Conservation (phyloP, 2,329 filamentous ascomycete genomes). For the Colletotrichum sp. region DNA sequence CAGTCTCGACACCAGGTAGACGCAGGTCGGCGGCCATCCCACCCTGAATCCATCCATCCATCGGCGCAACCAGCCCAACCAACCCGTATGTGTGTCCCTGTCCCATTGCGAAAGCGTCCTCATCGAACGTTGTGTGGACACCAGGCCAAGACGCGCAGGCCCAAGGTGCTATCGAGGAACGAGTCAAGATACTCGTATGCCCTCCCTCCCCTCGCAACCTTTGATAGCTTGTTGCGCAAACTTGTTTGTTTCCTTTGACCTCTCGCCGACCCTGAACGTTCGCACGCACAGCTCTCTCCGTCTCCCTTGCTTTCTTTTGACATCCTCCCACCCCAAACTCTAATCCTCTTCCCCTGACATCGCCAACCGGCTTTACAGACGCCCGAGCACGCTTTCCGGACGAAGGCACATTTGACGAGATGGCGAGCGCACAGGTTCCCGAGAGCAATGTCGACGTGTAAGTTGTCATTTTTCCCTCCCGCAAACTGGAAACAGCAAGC, state of each 20-base stretch:
- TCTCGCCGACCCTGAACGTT: neutral
- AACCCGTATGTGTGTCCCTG: neutral
- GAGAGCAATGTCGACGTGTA: slow-evolving; percentile 33
- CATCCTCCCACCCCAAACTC: neutral
- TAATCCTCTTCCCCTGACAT: neutral
- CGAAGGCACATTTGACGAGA: neutral
- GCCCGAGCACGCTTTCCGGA: neutral
- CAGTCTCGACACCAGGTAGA: neutral
- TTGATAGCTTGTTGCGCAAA: neutral
- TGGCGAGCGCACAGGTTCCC: slow-evolving; percentile 3
- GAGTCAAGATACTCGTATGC: neutral
- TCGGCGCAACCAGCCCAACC: neutral
- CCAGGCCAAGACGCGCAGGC: neutral
- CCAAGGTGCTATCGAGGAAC: neutral
- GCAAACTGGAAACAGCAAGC: neutral
- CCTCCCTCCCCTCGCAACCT: neutral
- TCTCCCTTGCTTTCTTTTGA: neutral
- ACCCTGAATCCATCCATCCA: neutral
- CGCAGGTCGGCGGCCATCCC: neutral
- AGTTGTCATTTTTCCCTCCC: neutral
- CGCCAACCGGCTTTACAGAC: neutral
- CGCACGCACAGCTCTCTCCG: neutral
- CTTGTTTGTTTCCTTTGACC: neutral
- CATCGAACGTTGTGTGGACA: neutral
- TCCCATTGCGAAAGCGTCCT: neutral